Evolutionary conservation across 805 yeast species (phyloP), one percentile per base, ranked within the genome.

Genomic region (Kregervanrija pseudodelftensis): DNA sequence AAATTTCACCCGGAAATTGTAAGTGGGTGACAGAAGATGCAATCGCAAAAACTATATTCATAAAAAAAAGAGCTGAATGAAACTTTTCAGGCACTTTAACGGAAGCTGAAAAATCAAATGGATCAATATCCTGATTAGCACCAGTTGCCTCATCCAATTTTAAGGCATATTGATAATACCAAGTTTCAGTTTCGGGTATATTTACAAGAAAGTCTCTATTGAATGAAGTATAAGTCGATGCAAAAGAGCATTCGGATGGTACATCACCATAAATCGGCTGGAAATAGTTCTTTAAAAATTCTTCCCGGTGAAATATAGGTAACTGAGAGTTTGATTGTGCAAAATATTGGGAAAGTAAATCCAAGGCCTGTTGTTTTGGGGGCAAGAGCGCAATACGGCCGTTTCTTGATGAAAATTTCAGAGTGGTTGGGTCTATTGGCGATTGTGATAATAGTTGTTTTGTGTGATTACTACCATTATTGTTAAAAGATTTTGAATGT

Each of bases 231-330:
- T 67, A 69, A 44, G 74, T 70, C 1, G 84, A 76, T 0, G 86
- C 90, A 37, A 86, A 66, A 5, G 80, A 67, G 1, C 77, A 65
- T 30, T 66, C 66, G 0, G 68, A 54, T 11, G 82, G 76, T 47
- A 85, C 66, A 4, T 71, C 63, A 0, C 97, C 96, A 59, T 89
- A 89, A 1, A 89, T 71, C 0, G 96, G 96, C 52, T 78, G 76
- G 58, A 85, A 89, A 56, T 79, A 80, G 28, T 69, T 67, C 39
- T 67, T 67, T 37, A 90, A 61, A 55, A 88, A 89, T 51, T 74
- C 77, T 54, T 87, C 95, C 30, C 96, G 72, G 59, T 90, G 96
- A 40, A 89, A 64, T 4, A 90, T 72, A 0, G 97, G 96, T 28
- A 86, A 61, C 60, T 88, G 96, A 2, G 95, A 70, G 58, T 90